phyloP scores from a whole-genome alignment of 805 yeast genomes.

The Candida koratica region DNA sequence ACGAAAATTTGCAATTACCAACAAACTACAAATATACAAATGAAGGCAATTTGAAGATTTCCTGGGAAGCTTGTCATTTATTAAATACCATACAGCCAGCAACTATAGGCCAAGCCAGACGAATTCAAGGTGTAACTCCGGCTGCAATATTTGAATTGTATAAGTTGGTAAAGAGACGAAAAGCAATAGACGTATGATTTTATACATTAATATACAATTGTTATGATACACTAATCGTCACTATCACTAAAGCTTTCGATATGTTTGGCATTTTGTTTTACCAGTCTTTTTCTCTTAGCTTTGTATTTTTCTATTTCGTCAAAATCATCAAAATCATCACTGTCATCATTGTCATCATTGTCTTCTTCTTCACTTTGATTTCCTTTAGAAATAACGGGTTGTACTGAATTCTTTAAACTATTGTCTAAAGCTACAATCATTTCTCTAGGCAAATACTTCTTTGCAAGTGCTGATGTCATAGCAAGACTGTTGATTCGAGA shows the following conservation, averaged over 20 bases:
- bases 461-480: constrained; percentile 30
- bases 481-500: constrained; percentile 16
- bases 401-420: constrained; percentile 18
- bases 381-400: too few species aligned
- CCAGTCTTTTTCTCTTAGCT: not conserved
- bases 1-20: constrained; percentile 76
- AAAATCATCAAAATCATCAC: not conserved
- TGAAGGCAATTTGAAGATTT: constrained; percentile 50
- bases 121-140: constrained; percentile 94
- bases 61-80: constrained; percentile 67
- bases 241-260: constrained; percentile 9
- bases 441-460: constrained; percentile 34
- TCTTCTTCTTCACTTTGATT: too few species aligned
- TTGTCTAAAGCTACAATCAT: constrained; percentile 29
- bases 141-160: constrained; percentile 83
- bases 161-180: constrained; percentile 45
- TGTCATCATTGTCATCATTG: not conserved
- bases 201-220: too few species aligned
- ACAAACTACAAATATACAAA: constrained; percentile 55
- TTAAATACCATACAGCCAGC: constrained; percentile 76
- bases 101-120: constrained; percentile 91
- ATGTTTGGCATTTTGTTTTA: constrained; percentile 1
- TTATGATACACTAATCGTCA: constrained; percentile 9
- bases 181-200: too few species aligned
- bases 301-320: not conserved